phyloP scores from a whole-genome alignment of 805 yeast species.

The Wickerhamiella shivajii region DNA sequence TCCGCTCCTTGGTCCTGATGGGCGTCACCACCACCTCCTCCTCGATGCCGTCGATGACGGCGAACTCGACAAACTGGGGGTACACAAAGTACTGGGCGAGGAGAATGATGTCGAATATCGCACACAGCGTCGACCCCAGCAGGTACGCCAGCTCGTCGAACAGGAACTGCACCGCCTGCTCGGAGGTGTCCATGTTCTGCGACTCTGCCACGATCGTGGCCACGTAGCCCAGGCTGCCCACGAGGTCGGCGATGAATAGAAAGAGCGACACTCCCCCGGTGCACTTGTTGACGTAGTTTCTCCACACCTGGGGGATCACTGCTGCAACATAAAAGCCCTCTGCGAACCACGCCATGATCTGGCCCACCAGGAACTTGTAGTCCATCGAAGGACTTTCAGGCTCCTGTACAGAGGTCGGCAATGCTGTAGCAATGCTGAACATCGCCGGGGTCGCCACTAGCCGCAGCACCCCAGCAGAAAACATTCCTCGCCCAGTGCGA shows the following conservation, averaged over 20 bases:
- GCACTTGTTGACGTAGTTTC: conserved; percentile 26
- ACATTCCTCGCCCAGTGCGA: too few species aligned
- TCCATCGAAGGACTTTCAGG: conserved; percentile 12
- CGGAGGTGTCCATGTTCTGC: conserved; percentile 8
- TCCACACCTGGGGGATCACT: conserved; percentile 29
- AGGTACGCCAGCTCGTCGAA: conserved; percentile 21
- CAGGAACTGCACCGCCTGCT: conserved; percentile 16
- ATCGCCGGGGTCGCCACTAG: conserved; percentile 1
- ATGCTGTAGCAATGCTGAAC: background rate
- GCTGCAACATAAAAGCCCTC: conserved; percentile 20
- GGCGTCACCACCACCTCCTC: too few species aligned
- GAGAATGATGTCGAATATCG: conserved; percentile 18
- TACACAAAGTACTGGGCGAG: conserved; percentile 19
- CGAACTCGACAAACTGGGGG: conserved; percentile 13
- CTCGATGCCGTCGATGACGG: too few species aligned
- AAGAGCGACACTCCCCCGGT: conserved; percentile 27
- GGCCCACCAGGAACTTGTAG: conserved; percentile 15
- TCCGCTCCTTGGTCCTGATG: too few species aligned
- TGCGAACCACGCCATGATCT: conserved; percentile 18
- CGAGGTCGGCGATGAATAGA: conserved; percentile 20
- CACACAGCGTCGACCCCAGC: conserved; percentile 18
- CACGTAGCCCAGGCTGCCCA: conserved; percentile 19
- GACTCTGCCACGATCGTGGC: conserved; percentile 21
- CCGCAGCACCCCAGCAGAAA: too few species aligned
- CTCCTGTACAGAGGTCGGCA: too few species aligned